These are phyloP conservation scores for Clavaria fumosa DNA, from an alignment of 768 basidiomycete species.

Conservation along the genomic window DNA sequence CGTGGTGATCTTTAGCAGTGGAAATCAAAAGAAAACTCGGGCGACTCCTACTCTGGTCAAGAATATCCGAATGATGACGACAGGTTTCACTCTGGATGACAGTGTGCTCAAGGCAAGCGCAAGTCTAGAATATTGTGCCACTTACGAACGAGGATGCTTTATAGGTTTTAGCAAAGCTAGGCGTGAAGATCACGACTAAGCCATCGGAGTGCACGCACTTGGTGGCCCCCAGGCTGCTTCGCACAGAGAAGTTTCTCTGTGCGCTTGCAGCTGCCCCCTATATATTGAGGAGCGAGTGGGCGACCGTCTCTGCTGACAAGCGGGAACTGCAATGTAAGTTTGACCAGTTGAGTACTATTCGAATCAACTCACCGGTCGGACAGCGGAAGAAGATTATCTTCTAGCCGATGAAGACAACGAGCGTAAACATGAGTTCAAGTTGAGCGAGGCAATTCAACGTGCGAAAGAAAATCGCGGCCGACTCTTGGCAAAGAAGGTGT, in stretches of 20 bases:
- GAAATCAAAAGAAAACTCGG: too few species aligned
- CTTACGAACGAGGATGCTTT: background rate
- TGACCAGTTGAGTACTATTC: conserved; percentile 2
- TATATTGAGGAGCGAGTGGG: conserved; percentile 58
- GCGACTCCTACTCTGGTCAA: background rate
- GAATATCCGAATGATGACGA: conserved; percentile 44
- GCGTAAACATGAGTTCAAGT: conserved; percentile 46
- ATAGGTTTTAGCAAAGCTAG: conserved; percentile 49
- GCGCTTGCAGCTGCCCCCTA: conserved; percentile 49
- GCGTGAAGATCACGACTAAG: conserved; percentile 45
- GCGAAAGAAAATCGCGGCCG: conserved; percentile 38
- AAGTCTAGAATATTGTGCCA: background rate
- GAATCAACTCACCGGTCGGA: background rate
- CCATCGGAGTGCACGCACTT: conserved; percentile 68
- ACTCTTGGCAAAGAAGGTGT: conserved; percentile 47
- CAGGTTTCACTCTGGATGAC: conserved; percentile 43
- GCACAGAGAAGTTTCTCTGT: conserved; percentile 82
- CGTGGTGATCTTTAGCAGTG: too few species aligned
- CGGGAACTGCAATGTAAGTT: conserved; percentile 50
- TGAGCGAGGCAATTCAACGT: conserved; percentile 41
- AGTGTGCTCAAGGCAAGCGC: conserved; percentile 41
- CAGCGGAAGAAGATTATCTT: conserved; percentile 49
- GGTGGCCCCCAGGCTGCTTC: conserved; percentile 46
- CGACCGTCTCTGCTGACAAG: conserved; percentile 37
- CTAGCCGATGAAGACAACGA: conserved; percentile 51